These are phyloP conservation scores for Aspergillus latus DNA, from an alignment of 2,329 filamentous ascomycete genomes.

Conservation along the genomic window DNA sequence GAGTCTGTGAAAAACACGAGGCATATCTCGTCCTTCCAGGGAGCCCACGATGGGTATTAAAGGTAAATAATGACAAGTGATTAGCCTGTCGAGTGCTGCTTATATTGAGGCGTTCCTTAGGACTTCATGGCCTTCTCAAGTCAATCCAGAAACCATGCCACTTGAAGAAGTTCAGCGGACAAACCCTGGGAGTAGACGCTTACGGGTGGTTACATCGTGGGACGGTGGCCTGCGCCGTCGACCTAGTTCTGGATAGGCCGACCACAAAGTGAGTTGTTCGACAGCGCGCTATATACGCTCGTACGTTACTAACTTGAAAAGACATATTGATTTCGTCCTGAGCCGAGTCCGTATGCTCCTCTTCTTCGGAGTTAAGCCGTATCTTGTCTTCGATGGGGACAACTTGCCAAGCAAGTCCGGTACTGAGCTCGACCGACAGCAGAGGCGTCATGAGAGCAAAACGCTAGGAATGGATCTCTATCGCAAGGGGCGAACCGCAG, in stretches of 20 bases:
- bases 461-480: slow-evolving; percentile 74
- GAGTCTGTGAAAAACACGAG: slow-evolving; percentile 29
- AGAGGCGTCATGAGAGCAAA: slow-evolving; percentile 73
- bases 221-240: slow-evolving; percentile 83
- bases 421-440: slow-evolving; percentile 77
- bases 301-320: slow-evolving; percentile 52
- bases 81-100: neutral
- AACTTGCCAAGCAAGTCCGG: slow-evolving; percentile 88
- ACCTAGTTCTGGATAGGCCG: slow-evolving; percentile 83
- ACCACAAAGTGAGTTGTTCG: slow-evolving; percentile 68
- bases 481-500: slow-evolving; percentile 73
- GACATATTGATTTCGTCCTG: slow-evolving; percentile 88
- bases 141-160: slow-evolving; percentile 90
- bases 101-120: slow-evolving; percentile 45
- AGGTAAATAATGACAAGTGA: slow-evolving; percentile 31
- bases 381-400: slow-evolving; percentile 94
- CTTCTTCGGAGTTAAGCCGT: slow-evolving; percentile 91
- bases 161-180: slow-evolving; percentile 80
- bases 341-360: slow-evolving; percentile 89
- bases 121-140: slow-evolving; percentile 86
- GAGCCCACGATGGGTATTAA: slow-evolving; percentile 47
- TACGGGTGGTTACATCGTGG: slow-evolving; percentile 98
- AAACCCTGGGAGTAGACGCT: slow-evolving; percentile 90
- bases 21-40: slow-evolving; percentile 29
- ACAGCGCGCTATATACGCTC: slow-evolving; percentile 23